phyloP scores from a whole-genome alignment of 1,284 basidiomycete genomes.

The Schizopora paradoxa region DNA sequence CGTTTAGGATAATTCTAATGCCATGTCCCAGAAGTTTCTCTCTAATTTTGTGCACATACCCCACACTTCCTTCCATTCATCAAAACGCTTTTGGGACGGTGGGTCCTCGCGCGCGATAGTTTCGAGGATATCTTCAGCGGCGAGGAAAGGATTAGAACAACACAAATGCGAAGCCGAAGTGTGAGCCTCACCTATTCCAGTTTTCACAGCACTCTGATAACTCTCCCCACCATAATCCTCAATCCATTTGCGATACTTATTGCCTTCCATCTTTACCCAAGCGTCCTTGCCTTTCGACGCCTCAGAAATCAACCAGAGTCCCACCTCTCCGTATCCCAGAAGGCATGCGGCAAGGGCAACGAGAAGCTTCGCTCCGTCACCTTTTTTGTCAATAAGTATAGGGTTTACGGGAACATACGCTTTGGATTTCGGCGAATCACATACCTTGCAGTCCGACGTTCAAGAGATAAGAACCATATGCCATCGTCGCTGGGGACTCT shows the following conservation, averaged over 20 bases:
- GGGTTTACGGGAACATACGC: slow-evolving; percentile 1
- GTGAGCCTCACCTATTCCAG: slow-evolving; percentile 58
- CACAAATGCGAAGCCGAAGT: background rate
- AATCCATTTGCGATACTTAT: slow-evolving; percentile 79
- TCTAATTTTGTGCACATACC: slow-evolving; percentile 75
- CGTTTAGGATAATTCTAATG: slow-evolving; percentile 42
- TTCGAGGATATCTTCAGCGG: slow-evolving; percentile 54
- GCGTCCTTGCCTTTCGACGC: slow-evolving; percentile 40
- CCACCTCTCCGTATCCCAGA: slow-evolving; percentile 93
- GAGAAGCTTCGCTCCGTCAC: slow-evolving; percentile 69
- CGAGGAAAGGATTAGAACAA: background rate
- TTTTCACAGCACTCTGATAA: slow-evolving; percentile 68
- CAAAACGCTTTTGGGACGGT: slow-evolving; percentile 56
- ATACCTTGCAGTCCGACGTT: slow-evolving; percentile 69
- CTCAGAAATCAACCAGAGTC: slow-evolving; percentile 68
- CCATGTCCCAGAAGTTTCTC: slow-evolving; percentile 88
- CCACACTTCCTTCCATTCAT: slow-evolving; percentile 74
- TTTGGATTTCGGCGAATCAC: slow-evolving; percentile 6
- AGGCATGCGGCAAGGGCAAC: slow-evolving; percentile 86
- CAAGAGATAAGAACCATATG: slow-evolving; percentile 84
- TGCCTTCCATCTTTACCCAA: slow-evolving; percentile 58
- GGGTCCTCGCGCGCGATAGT: slow-evolving; percentile 53
- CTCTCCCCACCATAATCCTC: slow-evolving; percentile 70
- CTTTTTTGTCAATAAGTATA: slow-evolving; percentile 32
- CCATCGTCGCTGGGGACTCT: slow-evolving; percentile 69